Base-by-base conservation (phyloP, 148 eudicot species). In the Vaccinium corymbosum region DNA sequence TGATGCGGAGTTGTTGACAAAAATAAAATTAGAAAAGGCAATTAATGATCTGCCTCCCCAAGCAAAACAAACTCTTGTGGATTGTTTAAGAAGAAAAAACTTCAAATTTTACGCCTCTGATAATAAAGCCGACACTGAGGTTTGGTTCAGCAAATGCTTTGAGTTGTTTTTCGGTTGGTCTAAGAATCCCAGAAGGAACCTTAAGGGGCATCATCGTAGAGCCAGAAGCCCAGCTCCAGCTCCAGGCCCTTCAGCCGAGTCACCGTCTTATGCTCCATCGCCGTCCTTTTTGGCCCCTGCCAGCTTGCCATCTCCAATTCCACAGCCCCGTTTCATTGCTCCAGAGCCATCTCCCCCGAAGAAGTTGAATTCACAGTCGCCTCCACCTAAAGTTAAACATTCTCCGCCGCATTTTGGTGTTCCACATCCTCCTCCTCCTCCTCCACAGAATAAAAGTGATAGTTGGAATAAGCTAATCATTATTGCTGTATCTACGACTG, bases 151-250 rank as follows among this genome's bases (percentile, higher is more conserved):
- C 52, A 64, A 66, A 59, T 83, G 71, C 76, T 62, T 85, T 32
- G 85, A 85, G 72, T 53, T 85, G 71, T 19, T 79, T 66, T 78
- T 84, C 20, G 71, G 83, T 48, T 84, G 84, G 61, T 57, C 80
- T 14, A 56, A 8, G 48, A 61, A 82, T 78, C 90, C 91, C 61
- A 84, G 90, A 89, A 88, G 94, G 86, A 83, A 82, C 86, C 80
- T 89, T 42, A 22, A 80, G 72, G 64, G 52, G 11, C 52, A 61
- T 61, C 32, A 80, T 1, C 53, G 7, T 32, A 35, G 0, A 38
- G 15, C 29, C 10, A 50, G 10, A 82, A 72, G 27, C 27, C 27
- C 27, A 25, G 51, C 25, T 6, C 50, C 3, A 25, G 52, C 29
- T 11, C 51, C 10, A 32, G 55, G 57, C 56, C 70, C 74, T 19